Evolutionary conservation across 768 basidiomycete species (phyloP).

Genomic region (Pisolithus microcarpus): DNA sequence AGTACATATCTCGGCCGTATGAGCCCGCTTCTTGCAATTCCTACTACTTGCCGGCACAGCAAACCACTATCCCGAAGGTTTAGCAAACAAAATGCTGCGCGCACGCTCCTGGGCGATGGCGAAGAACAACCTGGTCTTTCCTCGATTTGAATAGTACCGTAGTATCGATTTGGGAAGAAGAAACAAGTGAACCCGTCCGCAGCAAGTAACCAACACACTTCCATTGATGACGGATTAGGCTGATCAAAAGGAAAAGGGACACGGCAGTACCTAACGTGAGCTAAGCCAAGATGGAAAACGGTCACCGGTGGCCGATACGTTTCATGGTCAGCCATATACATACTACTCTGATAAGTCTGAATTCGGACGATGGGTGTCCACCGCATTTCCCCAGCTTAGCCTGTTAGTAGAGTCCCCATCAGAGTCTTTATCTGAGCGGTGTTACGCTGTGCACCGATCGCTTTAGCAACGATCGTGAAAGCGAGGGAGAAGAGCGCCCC

Average conservation of each 20-base stretch:
- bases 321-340: too few relatives aligned
- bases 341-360: not conserved
- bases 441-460: slow-evolving; percentile 39
- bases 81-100: too few relatives aligned
- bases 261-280: slow-evolving; percentile 46
- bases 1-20: too few relatives aligned
- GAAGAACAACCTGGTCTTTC: too few relatives aligned
- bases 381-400: slow-evolving; percentile 42
- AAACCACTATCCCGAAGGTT: too few relatives aligned
- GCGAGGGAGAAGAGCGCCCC: slow-evolving; percentile 33
- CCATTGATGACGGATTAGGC: slow-evolving; percentile 15
- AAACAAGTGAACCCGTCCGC: not conserved
- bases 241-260: slow-evolving; percentile 13
- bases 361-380: slow-evolving; percentile 3
- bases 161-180: too few relatives aligned
- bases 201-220: not conserved
- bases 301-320: not conserved
- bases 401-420: slow-evolving; percentile 22
- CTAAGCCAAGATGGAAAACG: slow-evolving; percentile 36
- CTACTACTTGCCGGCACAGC: too few relatives aligned
- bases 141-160: too few relatives aligned
- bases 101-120: too few relatives aligned
- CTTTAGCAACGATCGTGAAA: slow-evolving; percentile 48
- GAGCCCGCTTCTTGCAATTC: too few relatives aligned
- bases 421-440: slow-evolving; percentile 34